Base-by-base conservation (phyloP, 768 basidiomycete genomes). In the Mycena galericulata region DNA sequence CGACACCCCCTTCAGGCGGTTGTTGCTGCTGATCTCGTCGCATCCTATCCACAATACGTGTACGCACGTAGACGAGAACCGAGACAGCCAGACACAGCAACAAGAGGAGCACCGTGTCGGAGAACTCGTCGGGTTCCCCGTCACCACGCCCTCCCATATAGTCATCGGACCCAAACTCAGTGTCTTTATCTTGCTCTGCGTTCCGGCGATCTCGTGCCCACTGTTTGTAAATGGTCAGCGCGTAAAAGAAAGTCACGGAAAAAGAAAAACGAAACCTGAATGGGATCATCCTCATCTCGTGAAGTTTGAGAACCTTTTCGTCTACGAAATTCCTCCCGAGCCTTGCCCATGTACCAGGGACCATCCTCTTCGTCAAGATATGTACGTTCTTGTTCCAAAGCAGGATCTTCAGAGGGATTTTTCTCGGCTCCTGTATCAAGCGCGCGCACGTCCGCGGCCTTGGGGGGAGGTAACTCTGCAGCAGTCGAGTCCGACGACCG, bases 301-400 rank as follows among this genome's bases (percentile, higher is more conserved):
- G 76, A 54, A 73, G 73, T 74, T 57, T 86, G 83, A 2, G 82
- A 81, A 57, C 78, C 83, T 67, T 83, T 81, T 26, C 90, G 87
- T 67, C 84, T 84, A 69, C 86, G 87, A 75, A 92, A 93, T 60
- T 95, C 92, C 63, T 95, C 94, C 68, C 86, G 87, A 6, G 94
- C 93, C 73, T 91, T 94, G 10, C 94, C 94, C 45, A 94, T 78
- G 74, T 95, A 94, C 94, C 94, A 95, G 8, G 88, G 84, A 6
- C 87, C 89, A 15, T 89, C 91, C 53, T 91, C 92, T 18, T 88
- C 86, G 56, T 87, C 86, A 26, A 69, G 59, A 55, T 77, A 76
- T 29, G 73, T 61, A 22, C 70, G 76, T 9, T 79, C 83, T 53
- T 84, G 79, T 29, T 84, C 81, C 62, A 74, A 75, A 27, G 65